A percentile compares a stretch with the other conserved stretches of the same genome.
phyloP scores from a whole-genome alignment of 2,329 filamentous ascomycete species.

The Phoma herbarum region DNA sequence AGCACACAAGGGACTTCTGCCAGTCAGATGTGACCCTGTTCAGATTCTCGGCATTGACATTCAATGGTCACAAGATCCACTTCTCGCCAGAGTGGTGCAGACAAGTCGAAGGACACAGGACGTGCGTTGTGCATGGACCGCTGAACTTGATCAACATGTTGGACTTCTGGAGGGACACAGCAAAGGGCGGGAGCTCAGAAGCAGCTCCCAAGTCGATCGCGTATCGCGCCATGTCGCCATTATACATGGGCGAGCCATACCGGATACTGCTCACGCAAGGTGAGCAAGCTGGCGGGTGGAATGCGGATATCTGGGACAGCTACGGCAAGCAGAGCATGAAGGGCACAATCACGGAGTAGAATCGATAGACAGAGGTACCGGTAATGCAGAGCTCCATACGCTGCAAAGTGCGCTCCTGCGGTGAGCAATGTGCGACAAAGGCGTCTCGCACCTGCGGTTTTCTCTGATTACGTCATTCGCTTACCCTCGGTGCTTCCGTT shows the following conservation, averaged over 20 bases:
- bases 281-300: constrained; percentile 25
- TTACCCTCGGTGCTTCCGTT: not conserved
- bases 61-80: constrained; percentile 94
- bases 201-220: constrained; percentile 38
- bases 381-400: not conserved
- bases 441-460: not conserved
- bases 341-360: constrained; percentile 37
- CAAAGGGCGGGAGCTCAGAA: constrained; percentile 22
- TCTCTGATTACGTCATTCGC: not conserved
- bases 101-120: constrained; percentile 75
- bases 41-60: constrained; percentile 88
- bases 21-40: constrained; percentile 80
- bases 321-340: constrained; percentile 47
- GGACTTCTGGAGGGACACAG: constrained; percentile 46
- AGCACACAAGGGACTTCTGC: constrained; percentile 61
- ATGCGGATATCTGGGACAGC: constrained; percentile 44
- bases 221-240: constrained; percentile 45
- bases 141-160: constrained; percentile 68
- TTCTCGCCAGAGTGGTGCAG: constrained; percentile 76
- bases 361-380: not conserved
- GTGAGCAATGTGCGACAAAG: not conserved
- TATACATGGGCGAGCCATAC: constrained; percentile 46
- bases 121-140: constrained; percentile 86
- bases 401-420: not conserved
- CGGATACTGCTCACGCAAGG: constrained; percentile 35